Percentiles rank a stretch among this genome's conserved stretches.
Conservation (phyloP, 257 asterid species). For the Marsdenia floribunda region DNA sequence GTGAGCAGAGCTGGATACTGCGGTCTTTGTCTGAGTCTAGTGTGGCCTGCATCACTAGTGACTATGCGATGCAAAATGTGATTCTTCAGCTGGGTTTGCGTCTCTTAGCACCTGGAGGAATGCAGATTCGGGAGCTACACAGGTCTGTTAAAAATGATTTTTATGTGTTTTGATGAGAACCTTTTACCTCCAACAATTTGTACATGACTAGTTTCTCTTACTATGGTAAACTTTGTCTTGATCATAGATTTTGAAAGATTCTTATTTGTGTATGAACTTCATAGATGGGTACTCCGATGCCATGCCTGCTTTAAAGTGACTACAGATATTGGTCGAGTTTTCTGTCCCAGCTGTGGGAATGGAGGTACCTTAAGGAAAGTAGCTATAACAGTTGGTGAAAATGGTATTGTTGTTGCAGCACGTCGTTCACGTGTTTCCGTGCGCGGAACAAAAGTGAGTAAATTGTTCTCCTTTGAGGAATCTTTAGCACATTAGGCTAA, state of each 20-base stretch:
- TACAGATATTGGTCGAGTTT: constrained; percentile 77
- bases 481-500: neutral
- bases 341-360: constrained; percentile 95
- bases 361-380: constrained; percentile 97
- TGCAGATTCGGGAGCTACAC: constrained; percentile 96
- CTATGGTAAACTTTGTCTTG: neutral
- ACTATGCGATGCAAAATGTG: constrained; percentile 98
- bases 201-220: neutral
- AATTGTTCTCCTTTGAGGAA: neutral
- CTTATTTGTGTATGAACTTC: constrained; percentile 1
- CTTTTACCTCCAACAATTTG: neutral
- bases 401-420: constrained; percentile 70
- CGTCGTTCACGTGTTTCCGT: constrained; percentile 76
- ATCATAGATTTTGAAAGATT: neutral
- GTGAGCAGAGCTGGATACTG: constrained; percentile 95
- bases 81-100: constrained; percentile 93
- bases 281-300: constrained; percentile 95
- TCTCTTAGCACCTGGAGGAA: constrained; percentile 96
- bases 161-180: neutral
- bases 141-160: constrained; percentile 34
- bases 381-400: constrained; percentile 86
- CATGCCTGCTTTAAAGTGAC: constrained; percentile 98
- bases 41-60: constrained; percentile 89
- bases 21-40: constrained; percentile 86
- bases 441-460: constrained; percentile 89